These are phyloP conservation scores for Ochromonas danica DNA, from an alignment of 108 stramenopile genomes.

Conservation along the genomic window DNA sequence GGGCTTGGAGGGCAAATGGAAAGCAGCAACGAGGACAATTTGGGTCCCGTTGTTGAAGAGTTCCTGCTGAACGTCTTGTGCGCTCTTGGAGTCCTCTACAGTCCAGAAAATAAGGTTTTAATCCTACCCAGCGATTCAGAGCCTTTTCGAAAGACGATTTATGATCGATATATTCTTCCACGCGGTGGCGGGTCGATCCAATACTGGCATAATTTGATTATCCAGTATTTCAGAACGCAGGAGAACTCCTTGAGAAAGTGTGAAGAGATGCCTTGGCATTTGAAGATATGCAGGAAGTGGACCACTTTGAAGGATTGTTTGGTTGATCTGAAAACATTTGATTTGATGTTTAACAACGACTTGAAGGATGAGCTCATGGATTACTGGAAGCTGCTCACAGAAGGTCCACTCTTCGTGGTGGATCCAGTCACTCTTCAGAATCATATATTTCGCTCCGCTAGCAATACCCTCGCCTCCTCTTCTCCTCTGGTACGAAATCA, in stretches of 20 bases:
- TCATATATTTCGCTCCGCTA: too few relatives aligned
- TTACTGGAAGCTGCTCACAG: constrained; percentile 58
- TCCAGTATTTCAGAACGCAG: constrained; percentile 50
- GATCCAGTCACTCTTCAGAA: too few relatives aligned
- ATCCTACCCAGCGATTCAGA: constrained; percentile 57
- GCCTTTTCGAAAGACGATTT: constrained; percentile 51
- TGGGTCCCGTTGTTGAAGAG: constrained; percentile 27
- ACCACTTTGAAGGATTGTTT: constrained; percentile 54
- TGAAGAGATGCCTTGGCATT: constrained; percentile 74
- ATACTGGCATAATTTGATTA: constrained; percentile 46
- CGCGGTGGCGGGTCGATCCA: constrained; percentile 24
- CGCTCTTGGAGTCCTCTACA: constrained; percentile 41
- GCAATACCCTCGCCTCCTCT: too few relatives aligned
- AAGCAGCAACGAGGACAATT: too few relatives aligned
- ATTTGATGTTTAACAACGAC: constrained; percentile 55
- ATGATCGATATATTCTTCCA: constrained; percentile 47
- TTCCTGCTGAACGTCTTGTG: not conserved
- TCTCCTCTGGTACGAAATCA: too few relatives aligned
- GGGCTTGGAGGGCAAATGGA: too few relatives aligned
- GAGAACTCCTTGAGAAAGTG: constrained; percentile 57
- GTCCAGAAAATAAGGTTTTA: constrained; percentile 34
- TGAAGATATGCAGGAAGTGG: constrained; percentile 63
- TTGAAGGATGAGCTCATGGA: constrained; percentile 59
- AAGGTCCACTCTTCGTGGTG: constrained; percentile 49
- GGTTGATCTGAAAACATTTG: constrained; percentile 62